Conservation (phyloP, 306 rosid genomes). For the Canavalia ensiformis region DNA sequence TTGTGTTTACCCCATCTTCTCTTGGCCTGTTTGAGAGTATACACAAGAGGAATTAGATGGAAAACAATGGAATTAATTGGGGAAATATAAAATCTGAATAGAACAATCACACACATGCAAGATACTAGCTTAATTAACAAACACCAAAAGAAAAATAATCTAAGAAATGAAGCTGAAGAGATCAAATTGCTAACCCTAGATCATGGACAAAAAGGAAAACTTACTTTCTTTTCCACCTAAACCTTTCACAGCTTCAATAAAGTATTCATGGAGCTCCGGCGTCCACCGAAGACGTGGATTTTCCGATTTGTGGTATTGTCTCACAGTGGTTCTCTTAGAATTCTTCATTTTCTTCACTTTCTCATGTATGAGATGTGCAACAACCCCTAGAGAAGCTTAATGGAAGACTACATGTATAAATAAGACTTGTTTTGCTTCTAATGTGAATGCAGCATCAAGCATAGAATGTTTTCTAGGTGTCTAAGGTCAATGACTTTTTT, state of each 20-base stretch:
- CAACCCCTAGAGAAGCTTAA: slow-evolving; percentile 38
- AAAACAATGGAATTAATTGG: neutral
- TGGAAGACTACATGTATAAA: slow-evolving; percentile 3
- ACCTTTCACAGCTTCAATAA: slow-evolving; percentile 52
- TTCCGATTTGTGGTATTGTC: slow-evolving; percentile 54
- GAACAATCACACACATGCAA: neutral
- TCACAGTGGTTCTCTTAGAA: slow-evolving; percentile 38
- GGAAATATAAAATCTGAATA: too few relatives aligned
- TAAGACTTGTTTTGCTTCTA: slow-evolving; percentile 22
- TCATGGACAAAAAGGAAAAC: slow-evolving; percentile 15
- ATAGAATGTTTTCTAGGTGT: slow-evolving; percentile 46
- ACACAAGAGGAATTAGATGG: neutral
- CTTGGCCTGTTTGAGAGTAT: neutral
- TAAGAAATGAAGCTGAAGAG: neutral
- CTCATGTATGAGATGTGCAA: neutral
- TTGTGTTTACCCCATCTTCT: too few relatives aligned
- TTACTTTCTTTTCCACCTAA: slow-evolving; percentile 51
- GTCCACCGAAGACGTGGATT: slow-evolving; percentile 58
- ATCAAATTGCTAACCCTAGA: slow-evolving; percentile 26
- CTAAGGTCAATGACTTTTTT: slow-evolving; percentile 45
- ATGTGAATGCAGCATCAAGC: slow-evolving; percentile 49
- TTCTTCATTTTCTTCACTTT: slow-evolving; percentile 41
- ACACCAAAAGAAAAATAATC: neutral
- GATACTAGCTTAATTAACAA: slow-evolving; percentile 2
- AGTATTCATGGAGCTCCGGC: slow-evolving; percentile 53